Conservation (phyloP, 176 grass and related monocot genomes). For the Dendrocalamus sinicus region DNA sequence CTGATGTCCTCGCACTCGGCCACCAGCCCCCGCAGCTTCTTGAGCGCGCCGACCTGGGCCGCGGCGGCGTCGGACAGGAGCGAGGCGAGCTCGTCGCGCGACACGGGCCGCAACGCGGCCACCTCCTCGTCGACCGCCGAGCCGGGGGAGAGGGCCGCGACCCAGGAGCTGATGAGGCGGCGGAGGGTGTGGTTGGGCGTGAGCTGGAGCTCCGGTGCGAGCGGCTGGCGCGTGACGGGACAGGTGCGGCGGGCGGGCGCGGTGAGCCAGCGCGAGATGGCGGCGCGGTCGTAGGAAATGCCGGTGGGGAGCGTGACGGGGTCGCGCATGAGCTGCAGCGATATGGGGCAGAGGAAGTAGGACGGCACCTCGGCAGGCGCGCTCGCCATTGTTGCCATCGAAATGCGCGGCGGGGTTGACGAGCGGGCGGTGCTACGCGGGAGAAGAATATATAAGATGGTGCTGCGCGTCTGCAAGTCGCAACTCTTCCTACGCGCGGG, state of each 20-base stretch:
- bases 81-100: constrained; percentile 27
- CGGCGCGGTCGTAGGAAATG: constrained; percentile 82
- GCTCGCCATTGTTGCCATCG: constrained; percentile 41
- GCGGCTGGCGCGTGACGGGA: constrained; percentile 69
- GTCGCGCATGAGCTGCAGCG: constrained; percentile 88
- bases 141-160: constrained; percentile 49
- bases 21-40: constrained; percentile 52
- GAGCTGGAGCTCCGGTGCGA: constrained; percentile 54
- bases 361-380: constrained; percentile 62
- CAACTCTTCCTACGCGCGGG: not conserved
- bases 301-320: constrained; percentile 85
- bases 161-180: constrained; percentile 86
- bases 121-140: constrained; percentile 41
- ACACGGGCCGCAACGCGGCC: constrained; percentile 32
- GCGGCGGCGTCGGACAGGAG: constrained; percentile 48
- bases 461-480: not conserved
- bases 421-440: constrained; percentile 24
- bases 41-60: constrained; percentile 49
- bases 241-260: constrained; percentile 39
- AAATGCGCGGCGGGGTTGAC: constrained; percentile 33
- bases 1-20: constrained; percentile 45
- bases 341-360: constrained; percentile 96
- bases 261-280: constrained; percentile 79
- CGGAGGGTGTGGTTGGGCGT: constrained; percentile 98
- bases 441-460: constrained; percentile 39